Evolutionary conservation across 163 green algal genomes (phyloP), one percentile per base, ranked within the genome.

Genomic region (Trebouxiophyceae sp.): DNA sequence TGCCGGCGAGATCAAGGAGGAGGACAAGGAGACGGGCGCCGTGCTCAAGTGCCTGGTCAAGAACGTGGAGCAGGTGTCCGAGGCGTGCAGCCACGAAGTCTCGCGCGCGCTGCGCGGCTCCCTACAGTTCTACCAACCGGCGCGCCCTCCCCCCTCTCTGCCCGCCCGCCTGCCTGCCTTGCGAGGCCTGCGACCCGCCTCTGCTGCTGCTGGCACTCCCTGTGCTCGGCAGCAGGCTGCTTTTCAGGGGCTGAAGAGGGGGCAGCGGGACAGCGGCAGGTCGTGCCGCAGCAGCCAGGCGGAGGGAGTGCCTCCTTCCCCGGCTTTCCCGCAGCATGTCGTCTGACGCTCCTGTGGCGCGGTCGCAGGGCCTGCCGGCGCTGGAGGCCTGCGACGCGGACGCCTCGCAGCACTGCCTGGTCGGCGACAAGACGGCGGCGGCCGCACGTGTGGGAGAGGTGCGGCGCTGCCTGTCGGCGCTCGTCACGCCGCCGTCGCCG

Each of bases 1-100:
- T 39, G 34, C 27, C 4, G 62, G 23, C 6, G 66, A 55, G 4
- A 55, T 44, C 12, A 19, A 33, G 0, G 45, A 66, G 3, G 39
- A 69, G 26, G 62, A 72, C 33, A 61, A 73, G 31, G 65, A 67
- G 54, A 60, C 70, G 44, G 81, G 73, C 8, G 67, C 76, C n/a
- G 82, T 93, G 30, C 82, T 91, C 65, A 81, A 82, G 67, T 94
- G 87, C 80, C 76, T 94, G 33, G 72, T 88, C 8, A 63, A 61
- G 4, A 70, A 72, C 30, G 58, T 75, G 5, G 75, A 86, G 39
- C 54, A 69, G 4, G 32, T 74, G 16, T 62, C 65, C 19, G 71
- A 66, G 19, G 33, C 23, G 1, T 93, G 86, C 70, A 64, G 75
- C 30, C 75, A 76, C 30, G 86, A 93, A 79, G 63, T 86, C 19